Evolutionary conservation across 768 basidiomycete genomes (phyloP), one percentile per base, ranked within the genome.

Genomic region (Podaxis sp.): DNA sequence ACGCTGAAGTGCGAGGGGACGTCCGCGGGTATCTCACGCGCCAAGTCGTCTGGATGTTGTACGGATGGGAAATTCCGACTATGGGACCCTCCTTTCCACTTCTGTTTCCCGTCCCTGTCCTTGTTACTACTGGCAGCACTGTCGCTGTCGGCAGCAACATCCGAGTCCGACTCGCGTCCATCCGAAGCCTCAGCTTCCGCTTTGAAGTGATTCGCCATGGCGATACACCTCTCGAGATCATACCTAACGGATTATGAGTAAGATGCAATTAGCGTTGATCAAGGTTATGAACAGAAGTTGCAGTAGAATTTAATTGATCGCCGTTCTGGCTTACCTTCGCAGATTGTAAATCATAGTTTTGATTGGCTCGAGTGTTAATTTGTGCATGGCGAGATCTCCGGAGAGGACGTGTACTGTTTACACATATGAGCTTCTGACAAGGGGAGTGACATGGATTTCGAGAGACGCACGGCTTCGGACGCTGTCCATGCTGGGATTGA

Each of bases 321-420:
- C n/a, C 42, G 9, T n/a, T 14, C 42, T 32, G 32, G 42, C 32
- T 27, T 53, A 60, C 59, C 82, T 77, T 32, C 89, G 73, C 44
- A 91, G 69, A 2, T 84, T 83, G 60, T 83, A 84, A 32, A 90
- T 77, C 66, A 90, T 74, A 2, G 83, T 81, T 69, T 85, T 86
- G 69, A 90, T 79, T 0, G 89, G 88, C 28, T 86, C 83, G 4
- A 89, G 77, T 3, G 88, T 88, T 16, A 88, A 80, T 67, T 88
- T 90, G 69, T 87, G 86, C 62, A 88, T 73, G 55, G 85, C 85
- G 9, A 90, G 76, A 66, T 91, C 87, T 11, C 87, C 88, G 35
- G 86, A 87, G 11, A 90, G 74, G 57, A 91, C 86, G 68, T 91
- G 89, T 55, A 90, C 88, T 88, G 36, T 9, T 9, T 32, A 7